These are phyloP conservation scores for Hyaloscypha bicolor DNA, from an alignment of 495 filamentous ascomycete species.

Conservation along the genomic window DNA sequence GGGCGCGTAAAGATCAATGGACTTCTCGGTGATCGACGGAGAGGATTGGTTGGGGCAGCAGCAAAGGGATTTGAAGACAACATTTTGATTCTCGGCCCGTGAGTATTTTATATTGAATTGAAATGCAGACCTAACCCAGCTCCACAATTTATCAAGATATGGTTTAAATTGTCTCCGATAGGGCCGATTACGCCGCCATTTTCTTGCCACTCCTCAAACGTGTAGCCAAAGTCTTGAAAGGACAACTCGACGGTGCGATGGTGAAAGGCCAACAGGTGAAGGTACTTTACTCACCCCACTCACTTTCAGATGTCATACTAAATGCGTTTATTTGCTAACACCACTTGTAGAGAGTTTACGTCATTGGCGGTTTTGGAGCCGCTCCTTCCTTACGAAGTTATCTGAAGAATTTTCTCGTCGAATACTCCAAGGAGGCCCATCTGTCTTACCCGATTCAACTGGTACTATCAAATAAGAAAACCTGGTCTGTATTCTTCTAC, in stretches of 20 bases:
- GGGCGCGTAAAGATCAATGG: no score
- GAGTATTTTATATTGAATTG: not conserved
- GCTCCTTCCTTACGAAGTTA: conserved; percentile 28
- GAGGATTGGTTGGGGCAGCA: no score
- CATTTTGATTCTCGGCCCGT: not conserved
- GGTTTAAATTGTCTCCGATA: not conserved
- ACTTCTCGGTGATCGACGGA: no score
- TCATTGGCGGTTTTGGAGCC: conserved; percentile 38
- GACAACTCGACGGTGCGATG: not conserved
- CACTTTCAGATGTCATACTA: no score
- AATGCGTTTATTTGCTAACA: not conserved
- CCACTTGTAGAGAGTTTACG: conserved; percentile 32
- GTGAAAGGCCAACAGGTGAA: not conserved
- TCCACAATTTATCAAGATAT: not conserved
- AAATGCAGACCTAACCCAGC: not conserved
- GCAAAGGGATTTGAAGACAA: not conserved
- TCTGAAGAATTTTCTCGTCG: conserved; percentile 16
- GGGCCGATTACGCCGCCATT: not conserved
- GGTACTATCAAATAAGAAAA: not conserved
- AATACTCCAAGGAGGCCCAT: not conserved
- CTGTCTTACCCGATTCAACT: not conserved
- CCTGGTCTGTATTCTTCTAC: not conserved
- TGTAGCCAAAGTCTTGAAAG: not conserved
- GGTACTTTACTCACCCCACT: not conserved
- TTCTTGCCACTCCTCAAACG: not conserved